Conservation (phyloP, 1,139 yeast genomes). For the Sugiyamaella paludigena region DNA sequence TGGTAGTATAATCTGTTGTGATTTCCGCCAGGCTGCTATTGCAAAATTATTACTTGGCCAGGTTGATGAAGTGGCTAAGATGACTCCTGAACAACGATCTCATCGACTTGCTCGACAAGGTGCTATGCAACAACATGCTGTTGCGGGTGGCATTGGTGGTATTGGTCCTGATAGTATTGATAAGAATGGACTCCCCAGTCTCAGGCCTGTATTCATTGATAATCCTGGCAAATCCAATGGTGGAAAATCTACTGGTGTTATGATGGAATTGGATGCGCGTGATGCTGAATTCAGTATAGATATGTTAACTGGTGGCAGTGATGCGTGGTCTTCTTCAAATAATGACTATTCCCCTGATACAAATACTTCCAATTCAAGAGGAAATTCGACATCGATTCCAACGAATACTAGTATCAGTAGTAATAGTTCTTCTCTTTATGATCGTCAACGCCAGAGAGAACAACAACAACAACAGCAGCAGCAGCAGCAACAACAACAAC, state of each 20-base stretch:
- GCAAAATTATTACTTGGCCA: slow-evolving; percentile 20
- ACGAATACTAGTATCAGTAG: too few relatives aligned
- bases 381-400: too few relatives aligned
- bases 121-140: neutral
- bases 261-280: slow-evolving; percentile 23
- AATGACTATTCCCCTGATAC: slow-evolving; percentile 21
- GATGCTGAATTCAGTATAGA: slow-evolving; percentile 22
- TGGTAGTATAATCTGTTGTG: slow-evolving; percentile 16
- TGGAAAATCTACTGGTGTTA: slow-evolving; percentile 13
- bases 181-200: neutral
- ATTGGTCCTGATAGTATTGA: neutral
- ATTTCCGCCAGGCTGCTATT: slow-evolving; percentile 16
- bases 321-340: slow-evolving; percentile 10
- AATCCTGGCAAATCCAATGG: slow-evolving; percentile 1
- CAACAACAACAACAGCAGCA: neutral
- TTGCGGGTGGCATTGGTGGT: slow-evolving; percentile 1
- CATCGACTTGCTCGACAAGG: slow-evolving; percentile 5
- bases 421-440: neutral
- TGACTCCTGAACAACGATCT: slow-evolving; percentile 26
- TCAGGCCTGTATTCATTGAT: neutral
- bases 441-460: neutral
- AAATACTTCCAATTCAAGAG: slow-evolving; percentile 12
- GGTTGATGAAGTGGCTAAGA: slow-evolving; percentile 20
- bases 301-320: slow-evolving; percentile 12
- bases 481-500: neutral